Conservation (phyloP, 768 basidiomycete species). For the Tricholoma saponaceum region DNA sequence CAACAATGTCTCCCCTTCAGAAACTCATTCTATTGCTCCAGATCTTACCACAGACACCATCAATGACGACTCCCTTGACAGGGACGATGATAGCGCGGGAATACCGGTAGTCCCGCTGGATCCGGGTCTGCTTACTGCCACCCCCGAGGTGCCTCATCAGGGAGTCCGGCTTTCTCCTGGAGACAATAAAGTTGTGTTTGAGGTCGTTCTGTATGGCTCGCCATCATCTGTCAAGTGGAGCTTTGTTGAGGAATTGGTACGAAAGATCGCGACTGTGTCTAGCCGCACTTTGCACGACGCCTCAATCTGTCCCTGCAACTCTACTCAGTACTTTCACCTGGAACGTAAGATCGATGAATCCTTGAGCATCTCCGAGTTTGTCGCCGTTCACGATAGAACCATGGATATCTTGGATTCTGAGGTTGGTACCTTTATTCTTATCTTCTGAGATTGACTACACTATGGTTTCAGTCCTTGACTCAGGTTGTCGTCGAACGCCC, state of each 20-base stretch:
- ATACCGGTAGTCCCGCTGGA: slow-evolving; percentile 20
- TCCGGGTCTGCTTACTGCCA: slow-evolving; percentile 27
- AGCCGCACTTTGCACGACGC: slow-evolving; percentile 26
- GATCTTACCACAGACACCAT: slow-evolving; percentile 20
- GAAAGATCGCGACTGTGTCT: slow-evolving; percentile 44
- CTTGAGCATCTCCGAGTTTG: slow-evolving; percentile 23
- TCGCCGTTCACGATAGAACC: slow-evolving; percentile 37
- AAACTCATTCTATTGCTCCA: slow-evolving; percentile 23
- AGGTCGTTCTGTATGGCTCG: slow-evolving; percentile 65
- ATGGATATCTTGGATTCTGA: slow-evolving; percentile 17
- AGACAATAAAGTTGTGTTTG: slow-evolving; percentile 39
- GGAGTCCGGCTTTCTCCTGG: slow-evolving; percentile 19
- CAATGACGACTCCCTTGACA: slow-evolving; percentile 10
- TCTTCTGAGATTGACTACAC: slow-evolving; percentile 31
- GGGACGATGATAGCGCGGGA: slow-evolving; percentile 3
- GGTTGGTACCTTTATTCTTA: slow-evolving; percentile 32
- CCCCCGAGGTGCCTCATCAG: slow-evolving; percentile 33
- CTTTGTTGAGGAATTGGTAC: slow-evolving; percentile 54
- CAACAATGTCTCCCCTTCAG: slow-evolving; percentile 43
- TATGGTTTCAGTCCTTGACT: slow-evolving; percentile 36
- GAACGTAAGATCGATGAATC: slow-evolving; percentile 21
- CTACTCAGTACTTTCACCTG: slow-evolving; percentile 26
- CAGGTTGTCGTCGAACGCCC: slow-evolving; percentile 37
- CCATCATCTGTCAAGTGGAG: slow-evolving; percentile 57
- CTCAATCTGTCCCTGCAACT: slow-evolving; percentile 19